Evolutionary conservation across 1,139 yeast genomes (phyloP), one percentile per base, ranked within the genome.

Genomic region (Yamadazyma pseudoaaseri): DNA sequence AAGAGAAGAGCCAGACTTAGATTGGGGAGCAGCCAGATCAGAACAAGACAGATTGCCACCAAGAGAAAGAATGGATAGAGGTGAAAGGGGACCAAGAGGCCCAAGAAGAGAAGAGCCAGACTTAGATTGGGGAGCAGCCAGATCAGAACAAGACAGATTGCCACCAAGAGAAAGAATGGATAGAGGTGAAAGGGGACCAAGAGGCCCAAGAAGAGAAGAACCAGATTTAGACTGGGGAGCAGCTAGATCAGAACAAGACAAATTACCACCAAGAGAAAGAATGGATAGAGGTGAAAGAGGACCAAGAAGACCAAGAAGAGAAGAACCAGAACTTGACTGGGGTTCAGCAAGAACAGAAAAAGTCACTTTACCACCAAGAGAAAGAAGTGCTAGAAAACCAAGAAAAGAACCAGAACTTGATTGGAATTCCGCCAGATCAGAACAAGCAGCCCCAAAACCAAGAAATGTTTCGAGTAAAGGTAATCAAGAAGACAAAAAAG

Each of bases 161-260:
- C 70, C 73, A 29, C 62, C 62, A 40, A 60, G 73, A 52, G 69
- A 65, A 50, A 51, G 58, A 46, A 20, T 32, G 20, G 22, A 29
- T 32, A 56, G 56, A 37, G 54, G 25, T 7, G n/a, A n/a, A n/a
- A n/a, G n/a, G n/a, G 18, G 8, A 36, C 64, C 65, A 44, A 18
- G 18, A 17, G 54, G 59, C 43, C 70, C 70, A 44, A 65, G 69
- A 52, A 67, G 58, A 46, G 70, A 65, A 38, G 77, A 72, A 47
- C 70, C 74, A 31, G 75, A 73, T 12, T 62, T 77, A 32, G 85
- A 80, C 51, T 81, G 86, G 86, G 68, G 78, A 43, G 52, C 68
- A 10, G 78, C 79, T 16, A 70, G 84, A 63, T 8, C 25, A 31
- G 41, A 56, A 34, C 46, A 47, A 29, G 59, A 54, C 11, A 44